A percentile compares a stretch with the other conserved stretches of the same genome.
phyloP scores from a whole-genome alignment of 2,329 filamentous ascomycete genomes.

The Fusarium lyarnte region DNA sequence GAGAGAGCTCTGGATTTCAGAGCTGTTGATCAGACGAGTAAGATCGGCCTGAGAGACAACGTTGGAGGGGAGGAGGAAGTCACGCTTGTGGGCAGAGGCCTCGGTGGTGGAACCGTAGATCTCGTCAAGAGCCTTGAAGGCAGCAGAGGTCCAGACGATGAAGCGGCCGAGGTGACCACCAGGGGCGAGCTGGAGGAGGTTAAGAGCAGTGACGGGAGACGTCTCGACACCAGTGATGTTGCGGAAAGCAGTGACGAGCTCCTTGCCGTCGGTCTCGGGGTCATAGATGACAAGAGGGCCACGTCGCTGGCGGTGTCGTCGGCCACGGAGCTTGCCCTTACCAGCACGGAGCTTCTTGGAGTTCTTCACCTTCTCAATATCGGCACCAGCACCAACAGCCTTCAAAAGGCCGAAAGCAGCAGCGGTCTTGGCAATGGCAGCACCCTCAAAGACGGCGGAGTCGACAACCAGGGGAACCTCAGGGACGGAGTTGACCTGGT shows the following conservation, averaged over 20 bases:
- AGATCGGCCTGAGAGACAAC: constrained; percentile 94
- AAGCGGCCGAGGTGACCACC: constrained; percentile 99
- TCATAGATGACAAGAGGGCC: constrained; percentile 98
- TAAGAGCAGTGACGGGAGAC: constrained; percentile 89
- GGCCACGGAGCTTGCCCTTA: constrained; percentile 98
- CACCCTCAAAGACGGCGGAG: constrained; percentile 85
- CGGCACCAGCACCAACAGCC: constrained; percentile 87
- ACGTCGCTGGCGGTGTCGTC: constrained; percentile 96
- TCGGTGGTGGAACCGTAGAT: constrained; percentile 95
- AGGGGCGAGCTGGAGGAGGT: constrained; percentile 98
- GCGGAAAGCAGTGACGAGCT: constrained; percentile 93
- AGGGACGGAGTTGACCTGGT: constrained; percentile 90
- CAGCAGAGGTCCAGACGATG: constrained; percentile 97
- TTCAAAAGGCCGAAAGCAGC: constrained; percentile 87
- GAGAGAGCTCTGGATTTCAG: constrained; percentile 96
- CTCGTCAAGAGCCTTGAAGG: constrained; percentile 95
- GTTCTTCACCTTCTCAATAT: constrained; percentile 94
- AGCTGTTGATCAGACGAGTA: constrained; percentile 98
- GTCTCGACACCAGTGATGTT: constrained; percentile 99
- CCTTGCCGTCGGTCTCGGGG: constrained; percentile 93
- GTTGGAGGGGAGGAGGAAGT: constrained; percentile 96
- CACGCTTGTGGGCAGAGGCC: constrained; percentile 94
- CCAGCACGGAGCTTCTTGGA: constrained; percentile 97
- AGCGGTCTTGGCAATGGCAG: constrained; percentile 86
- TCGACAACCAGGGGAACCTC: constrained; percentile 98